Conservation (phyloP, 345 rosid species). For the Eucalyptus cloeziana region DNA sequence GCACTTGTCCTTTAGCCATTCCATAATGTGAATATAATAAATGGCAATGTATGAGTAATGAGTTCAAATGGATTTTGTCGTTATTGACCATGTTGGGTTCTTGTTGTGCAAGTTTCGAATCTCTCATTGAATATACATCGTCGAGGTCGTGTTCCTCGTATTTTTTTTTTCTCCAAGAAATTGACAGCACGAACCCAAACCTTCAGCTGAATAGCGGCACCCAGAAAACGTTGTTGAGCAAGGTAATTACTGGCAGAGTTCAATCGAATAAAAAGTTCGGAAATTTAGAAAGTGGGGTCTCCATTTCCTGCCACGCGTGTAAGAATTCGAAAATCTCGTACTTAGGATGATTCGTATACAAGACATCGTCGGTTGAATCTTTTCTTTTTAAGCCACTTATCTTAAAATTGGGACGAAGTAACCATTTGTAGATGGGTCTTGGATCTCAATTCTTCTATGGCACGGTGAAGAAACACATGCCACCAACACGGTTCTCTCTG, state of each 20-base stretch:
- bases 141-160: background rate
- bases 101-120: background rate
- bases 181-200: background rate
- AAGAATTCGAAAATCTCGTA: background rate
- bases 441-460: background rate
- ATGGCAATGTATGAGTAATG: background rate
- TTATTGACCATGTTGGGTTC: background rate
- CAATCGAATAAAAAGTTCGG: background rate
- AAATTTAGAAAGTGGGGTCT: background rate
- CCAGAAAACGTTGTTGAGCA: background rate
- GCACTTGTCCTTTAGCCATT: background rate
- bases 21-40: rapidly evolving
- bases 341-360: background rate
- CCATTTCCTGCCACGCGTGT: background rate
- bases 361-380: background rate
- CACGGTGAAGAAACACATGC: background rate
- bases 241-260: background rate
- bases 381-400: background rate
- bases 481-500: background rate
- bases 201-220: background rate
- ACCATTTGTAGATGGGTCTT: background rate
- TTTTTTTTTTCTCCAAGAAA: background rate
- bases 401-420: background rate
- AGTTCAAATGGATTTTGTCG: background rate
- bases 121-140: background rate